Evolutionary conservation across 495 filamentous ascomycete genomes (phyloP), one percentile per base, ranked within the genome.

Genomic region (Aspergillus bertholletiae): DNA sequence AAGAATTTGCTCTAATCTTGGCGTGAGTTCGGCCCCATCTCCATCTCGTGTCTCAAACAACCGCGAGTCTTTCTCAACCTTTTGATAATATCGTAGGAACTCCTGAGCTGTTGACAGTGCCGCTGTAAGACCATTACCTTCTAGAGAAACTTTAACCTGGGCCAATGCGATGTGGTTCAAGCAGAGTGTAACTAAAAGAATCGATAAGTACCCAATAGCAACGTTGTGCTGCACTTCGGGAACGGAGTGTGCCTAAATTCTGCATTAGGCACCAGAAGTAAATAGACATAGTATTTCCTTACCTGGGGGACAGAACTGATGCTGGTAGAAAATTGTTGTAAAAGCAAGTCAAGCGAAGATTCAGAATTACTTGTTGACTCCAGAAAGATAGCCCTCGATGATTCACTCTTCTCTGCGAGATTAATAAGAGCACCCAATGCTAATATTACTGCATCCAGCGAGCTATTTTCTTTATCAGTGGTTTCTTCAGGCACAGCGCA

Each of bases 351-450:
- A 39, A 83, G 65, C 15, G 74, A 67, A 23, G 69, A 57, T 30
- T 65, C 34, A 20, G 55, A 59, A 6, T 58, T 46, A 45, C 18
- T 13, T n/a, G 20, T 27, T 22, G 66, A 50, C 8, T 57, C 47
- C 20, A 80, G 46, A 46, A 81, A 69, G 20, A 73, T 60, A 18
- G 47, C 34, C 41, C 81, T 73, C 11, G 84, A 81, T 34, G 67
- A 61, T 30, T 84, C 74, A 49, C 83, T 88, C 59, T 86, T 84
- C 62, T 96, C 93, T 17, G 87, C 85, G 56, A 97, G 79, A 64
- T 98, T 98, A 62, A 94, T 96, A 65, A 96, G 82, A 49, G 88
- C 83, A 0, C 92, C 95, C 30, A 96, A 72, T 41, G 87, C 80
- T 52, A 97, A 76, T 46, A 96, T 84, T 18, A 96, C 79, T 21